Evolutionary conservation across 2,329 filamentous ascomycete species (phyloP), one percentile per base, ranked within the genome.

Genomic region (Xylariales sp.): DNA sequence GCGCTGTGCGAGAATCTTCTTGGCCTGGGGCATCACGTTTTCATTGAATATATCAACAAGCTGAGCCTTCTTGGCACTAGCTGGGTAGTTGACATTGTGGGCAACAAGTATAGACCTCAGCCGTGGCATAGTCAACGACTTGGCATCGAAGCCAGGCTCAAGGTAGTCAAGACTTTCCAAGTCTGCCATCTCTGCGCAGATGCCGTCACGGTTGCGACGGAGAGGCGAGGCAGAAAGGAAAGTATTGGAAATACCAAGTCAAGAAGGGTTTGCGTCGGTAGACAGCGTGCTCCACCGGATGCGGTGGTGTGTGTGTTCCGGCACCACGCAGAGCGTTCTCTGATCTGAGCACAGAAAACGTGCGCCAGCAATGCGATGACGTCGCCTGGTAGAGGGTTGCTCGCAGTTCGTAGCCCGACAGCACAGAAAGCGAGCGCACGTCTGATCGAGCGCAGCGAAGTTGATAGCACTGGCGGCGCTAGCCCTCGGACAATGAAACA

Each of bases 41-140:
- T 85, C 72, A 55, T 84, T 81, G 63, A 98, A 89, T 32, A 97
- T 79, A 6, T 85, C 81, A 43, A 98, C 74, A 16, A 98, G 79
- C 56, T 95, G 84, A 0, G 80, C 69, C 68, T 98, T 98, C 68
- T 97, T 98, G 11, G 93, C 89, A 5, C 83, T 90, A 0, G 88
- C 83, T 5, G 90, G 84, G 58, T 95, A 97, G 25, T 80, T 67
- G 54, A 97, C 71, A 57, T 89, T 85, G 66, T 98, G 88, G 48
- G 81, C 85, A 54, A 97, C 86, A 41, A 98, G 79, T 48, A 97
- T 94, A 33, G 86, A 91, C 53, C 93, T 87, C 51, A 98, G 72
- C 31, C 85, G 85, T 19, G 93, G 89, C 34, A 97, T 81, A 2
- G 89, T 97, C 46, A 97, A 77, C 47, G 76, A 79, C 56, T 76